Conservation (phyloP, 306 rosid species). For the Prunus armeniaca region DNA sequence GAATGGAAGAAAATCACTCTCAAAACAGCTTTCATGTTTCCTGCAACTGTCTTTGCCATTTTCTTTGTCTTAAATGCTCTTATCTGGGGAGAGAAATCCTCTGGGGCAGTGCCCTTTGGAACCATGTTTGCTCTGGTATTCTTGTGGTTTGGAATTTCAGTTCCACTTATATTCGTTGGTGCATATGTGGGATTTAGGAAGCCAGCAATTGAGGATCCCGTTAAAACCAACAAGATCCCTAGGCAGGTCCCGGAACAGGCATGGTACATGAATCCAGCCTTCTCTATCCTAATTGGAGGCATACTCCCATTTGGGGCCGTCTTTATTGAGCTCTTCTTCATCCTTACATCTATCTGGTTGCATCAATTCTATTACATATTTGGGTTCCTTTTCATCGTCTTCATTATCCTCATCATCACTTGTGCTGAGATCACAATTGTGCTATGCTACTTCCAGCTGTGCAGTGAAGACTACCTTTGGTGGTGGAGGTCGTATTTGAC, state of each 20-base stretch:
- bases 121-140: slow-evolving; percentile 92
- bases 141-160: slow-evolving; percentile 96
- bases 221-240: slow-evolving; percentile 79
- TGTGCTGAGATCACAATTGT: slow-evolving; percentile 94
- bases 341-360: slow-evolving; percentile 91
- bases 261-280: slow-evolving; percentile 77
- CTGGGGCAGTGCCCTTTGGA: slow-evolving; percentile 96
- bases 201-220: slow-evolving; percentile 65
- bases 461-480: slow-evolving; percentile 91
- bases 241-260: slow-evolving; percentile 89
- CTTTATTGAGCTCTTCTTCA: slow-evolving; percentile 93
- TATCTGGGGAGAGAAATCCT: slow-evolving; percentile 88
- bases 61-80: slow-evolving; percentile 83
- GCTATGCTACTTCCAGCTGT: slow-evolving; percentile 98
- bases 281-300: slow-evolving; percentile 76
- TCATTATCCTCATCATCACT: slow-evolving; percentile 77
- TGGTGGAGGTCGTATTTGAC: slow-evolving; percentile 97
- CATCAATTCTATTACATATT: slow-evolving; percentile 88
- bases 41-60: slow-evolving; percentile 56
- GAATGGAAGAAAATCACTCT: slow-evolving; percentile 73
- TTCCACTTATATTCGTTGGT: slow-evolving; percentile 78
- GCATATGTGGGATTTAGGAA: slow-evolving; percentile 65
- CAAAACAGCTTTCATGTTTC: slow-evolving; percentile 76
- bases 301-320: slow-evolving; percentile 91
- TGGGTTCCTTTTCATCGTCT: slow-evolving; percentile 83